These are phyloP conservation scores for Acanthochlamys bracteata DNA, from an alignment of 106 monocot species.

Conservation along the genomic window DNA sequence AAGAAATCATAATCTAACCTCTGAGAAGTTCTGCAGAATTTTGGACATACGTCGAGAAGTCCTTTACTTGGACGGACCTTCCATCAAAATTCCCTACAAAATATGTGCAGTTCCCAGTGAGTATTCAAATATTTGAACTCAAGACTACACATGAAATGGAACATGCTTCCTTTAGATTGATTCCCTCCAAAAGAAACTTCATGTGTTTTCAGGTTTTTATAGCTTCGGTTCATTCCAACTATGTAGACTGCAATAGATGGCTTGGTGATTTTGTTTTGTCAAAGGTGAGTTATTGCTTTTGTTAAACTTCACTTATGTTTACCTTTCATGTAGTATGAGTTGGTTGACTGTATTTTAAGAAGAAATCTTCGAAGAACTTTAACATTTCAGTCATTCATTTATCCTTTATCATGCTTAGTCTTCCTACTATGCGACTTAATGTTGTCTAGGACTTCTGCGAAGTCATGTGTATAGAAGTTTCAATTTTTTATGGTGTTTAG, in stretches of 20 bases:
- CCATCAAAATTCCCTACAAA: constrained; percentile 99
- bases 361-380: no score
- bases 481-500: no score
- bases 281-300: constrained; percentile 58
- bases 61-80: constrained; percentile 97
- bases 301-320: background rate
- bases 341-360: no score
- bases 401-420: no score
- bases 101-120: constrained; percentile 99
- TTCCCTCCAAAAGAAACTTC: background rate
- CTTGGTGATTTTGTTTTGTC: constrained; percentile 95
- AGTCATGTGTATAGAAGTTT: no score
- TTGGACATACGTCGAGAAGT: constrained; percentile 96
- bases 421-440: no score
- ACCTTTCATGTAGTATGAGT: background rate
- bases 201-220: constrained; percentile 51
- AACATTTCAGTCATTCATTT: no score
- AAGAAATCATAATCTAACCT: constrained; percentile 3
- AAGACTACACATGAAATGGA: background rate
- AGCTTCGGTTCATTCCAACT: constrained; percentile 88
- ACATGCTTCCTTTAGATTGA: background rate
- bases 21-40: constrained; percentile 51
- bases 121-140: constrained; percentile 12
- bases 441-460: no score
- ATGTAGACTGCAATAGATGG: constrained; percentile 99